These are phyloP conservation scores for Codiaeum variegatum DNA, from an alignment of 441 rosid genomes.

Conservation along the genomic window DNA sequence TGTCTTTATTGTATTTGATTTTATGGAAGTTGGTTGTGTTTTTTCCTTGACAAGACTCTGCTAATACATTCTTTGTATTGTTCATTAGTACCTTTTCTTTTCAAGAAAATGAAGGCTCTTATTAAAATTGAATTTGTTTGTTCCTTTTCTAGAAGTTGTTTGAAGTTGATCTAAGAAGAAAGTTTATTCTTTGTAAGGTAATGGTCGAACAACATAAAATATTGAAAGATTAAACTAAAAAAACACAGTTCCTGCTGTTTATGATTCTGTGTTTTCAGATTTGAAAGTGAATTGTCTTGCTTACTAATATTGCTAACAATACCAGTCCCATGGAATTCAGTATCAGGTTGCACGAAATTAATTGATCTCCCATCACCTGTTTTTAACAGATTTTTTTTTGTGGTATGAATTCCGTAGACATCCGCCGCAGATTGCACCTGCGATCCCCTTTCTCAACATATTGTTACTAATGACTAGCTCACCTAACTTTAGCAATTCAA, in stretches of 20 bases:
- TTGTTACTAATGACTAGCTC: too few species aligned
- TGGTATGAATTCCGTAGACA: background rate
- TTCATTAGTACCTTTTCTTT: background rate
- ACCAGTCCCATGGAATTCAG: background rate
- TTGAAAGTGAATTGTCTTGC: constrained; percentile 3
- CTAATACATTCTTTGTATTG: background rate
- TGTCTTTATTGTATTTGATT: background rate
- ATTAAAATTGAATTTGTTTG: background rate
- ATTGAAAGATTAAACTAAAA: background rate
- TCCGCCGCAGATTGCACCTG: too few species aligned
- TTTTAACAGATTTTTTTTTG: background rate
- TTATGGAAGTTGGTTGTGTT: background rate
- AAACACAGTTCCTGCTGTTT: background rate
- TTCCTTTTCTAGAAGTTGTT: background rate
- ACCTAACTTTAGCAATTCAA: too few species aligned
- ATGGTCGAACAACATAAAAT: background rate
- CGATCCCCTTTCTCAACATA: too few species aligned
- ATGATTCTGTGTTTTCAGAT: background rate
- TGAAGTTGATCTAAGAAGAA: background rate
- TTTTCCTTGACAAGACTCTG: background rate
- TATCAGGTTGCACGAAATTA: background rate
- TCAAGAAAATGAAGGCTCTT: background rate
- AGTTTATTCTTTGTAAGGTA: background rate
- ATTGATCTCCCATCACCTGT: background rate
- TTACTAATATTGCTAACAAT: background rate